A percentile compares a stretch with the other conserved stretches of the same genome.
Evolutionary conservation across 495 filamentous ascomycete genomes (phyloP).

Genomic region (Aspergillus homomorphus): DNA sequence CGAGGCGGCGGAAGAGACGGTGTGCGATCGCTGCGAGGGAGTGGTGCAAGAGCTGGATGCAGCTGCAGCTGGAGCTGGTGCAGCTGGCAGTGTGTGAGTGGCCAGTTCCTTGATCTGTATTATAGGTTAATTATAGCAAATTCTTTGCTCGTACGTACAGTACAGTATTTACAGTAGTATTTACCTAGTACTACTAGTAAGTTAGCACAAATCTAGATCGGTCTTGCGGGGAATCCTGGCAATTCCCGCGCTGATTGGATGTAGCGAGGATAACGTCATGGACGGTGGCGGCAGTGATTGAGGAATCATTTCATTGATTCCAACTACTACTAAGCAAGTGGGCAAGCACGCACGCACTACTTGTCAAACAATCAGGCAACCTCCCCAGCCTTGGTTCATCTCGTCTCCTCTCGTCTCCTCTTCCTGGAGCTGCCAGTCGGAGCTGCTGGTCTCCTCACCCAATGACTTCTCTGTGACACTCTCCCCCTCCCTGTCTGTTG

Average conservation of each 20-base stretch:
- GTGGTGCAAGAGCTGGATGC: constrained; percentile 50
- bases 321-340: no score
- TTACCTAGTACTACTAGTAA: no score
- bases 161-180: no score
- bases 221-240: neutral
- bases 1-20: constrained; percentile 51
- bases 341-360: no score
- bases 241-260: no score
- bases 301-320: no score
- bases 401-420: no score
- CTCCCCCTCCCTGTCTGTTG: neutral
- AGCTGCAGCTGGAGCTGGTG: neutral
- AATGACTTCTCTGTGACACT: constrained; percentile 2
- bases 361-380: no score
- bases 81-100: constrained; percentile 4
- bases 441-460: no score
- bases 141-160: neutral
- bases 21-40: constrained; percentile 73
- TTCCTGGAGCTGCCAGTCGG: constrained; percentile 1
- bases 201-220: neutral
- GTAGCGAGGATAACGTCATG: constrained; percentile 7
- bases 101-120: neutral
- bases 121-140: neutral
- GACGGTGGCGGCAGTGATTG: neutral
- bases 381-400: no score